These are phyloP conservation scores for Boletus insuetus DNA, from an alignment of 768 basidiomycete genomes.

Conservation along the genomic window DNA sequence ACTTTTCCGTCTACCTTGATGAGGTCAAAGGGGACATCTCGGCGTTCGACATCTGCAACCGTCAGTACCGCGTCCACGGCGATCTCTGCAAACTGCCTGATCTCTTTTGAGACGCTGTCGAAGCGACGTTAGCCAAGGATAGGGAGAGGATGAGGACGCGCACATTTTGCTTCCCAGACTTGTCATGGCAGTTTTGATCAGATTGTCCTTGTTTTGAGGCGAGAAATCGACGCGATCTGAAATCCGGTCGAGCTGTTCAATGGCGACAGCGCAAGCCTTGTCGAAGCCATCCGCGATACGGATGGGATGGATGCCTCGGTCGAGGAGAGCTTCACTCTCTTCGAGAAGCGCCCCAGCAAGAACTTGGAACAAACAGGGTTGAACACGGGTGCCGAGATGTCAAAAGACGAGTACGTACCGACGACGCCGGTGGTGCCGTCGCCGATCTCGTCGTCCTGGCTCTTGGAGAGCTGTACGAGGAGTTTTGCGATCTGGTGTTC, in stretches of 20 bases:
- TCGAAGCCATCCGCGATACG: slow-evolving; percentile 99
- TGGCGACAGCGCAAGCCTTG: slow-evolving; percentile 86
- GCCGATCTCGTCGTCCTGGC: slow-evolving; percentile 99
- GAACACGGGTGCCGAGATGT: slow-evolving; percentile 2
- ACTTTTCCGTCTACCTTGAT: slow-evolving; percentile 99
- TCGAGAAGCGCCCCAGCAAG: slow-evolving; percentile 97
- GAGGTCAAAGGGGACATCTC: slow-evolving; percentile 94
- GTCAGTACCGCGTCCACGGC: slow-evolving; percentile 95
- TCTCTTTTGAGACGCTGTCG: slow-evolving; percentile 92
- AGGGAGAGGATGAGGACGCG: background rate
- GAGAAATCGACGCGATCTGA: slow-evolving; percentile 90
- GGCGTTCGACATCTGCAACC: slow-evolving; percentile 92
- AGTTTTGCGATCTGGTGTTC: slow-evolving; percentile 99
- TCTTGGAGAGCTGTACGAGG: slow-evolving; percentile 93
- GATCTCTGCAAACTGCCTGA: slow-evolving; percentile 92
- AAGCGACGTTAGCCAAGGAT: slow-evolving; percentile 1
- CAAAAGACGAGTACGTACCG: slow-evolving; percentile 55
- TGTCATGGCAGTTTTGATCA: slow-evolving; percentile 94
- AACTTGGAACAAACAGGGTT: slow-evolving; percentile 45
- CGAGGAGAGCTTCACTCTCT: slow-evolving; percentile 92
- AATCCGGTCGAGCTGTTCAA: slow-evolving; percentile 86
- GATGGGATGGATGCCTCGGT: slow-evolving; percentile 98
- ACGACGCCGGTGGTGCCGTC: slow-evolving; percentile 99
- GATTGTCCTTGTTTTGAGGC: slow-evolving; percentile 74
- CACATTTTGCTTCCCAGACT: slow-evolving; percentile 98